These are phyloP conservation scores for Aspergillus costaricaensis DNA, from an alignment of 2,329 filamentous ascomycete species.

Conservation along the genomic window DNA sequence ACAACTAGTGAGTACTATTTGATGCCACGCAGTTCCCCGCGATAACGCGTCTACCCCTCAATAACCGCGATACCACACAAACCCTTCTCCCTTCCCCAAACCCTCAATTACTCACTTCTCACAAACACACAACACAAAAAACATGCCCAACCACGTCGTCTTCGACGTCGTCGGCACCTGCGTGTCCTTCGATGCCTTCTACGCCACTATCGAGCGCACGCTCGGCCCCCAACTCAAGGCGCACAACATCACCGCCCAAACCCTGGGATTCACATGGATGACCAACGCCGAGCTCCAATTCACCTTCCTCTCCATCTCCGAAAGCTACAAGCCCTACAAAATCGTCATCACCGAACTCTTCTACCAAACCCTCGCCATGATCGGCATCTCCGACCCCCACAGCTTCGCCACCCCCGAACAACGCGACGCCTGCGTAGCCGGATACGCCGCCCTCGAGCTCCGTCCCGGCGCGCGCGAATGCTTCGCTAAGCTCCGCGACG, in stretches of 20 bases:
- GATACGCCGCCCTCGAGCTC: constrained; percentile 38
- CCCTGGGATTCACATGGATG: constrained; percentile 50
- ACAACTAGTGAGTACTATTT: neutral
- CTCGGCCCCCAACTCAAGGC: constrained; percentile 40
- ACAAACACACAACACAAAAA: constrained; percentile 2
- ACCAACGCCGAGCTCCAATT: constrained; percentile 49
- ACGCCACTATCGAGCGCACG: constrained; percentile 36
- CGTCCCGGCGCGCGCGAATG: constrained; percentile 40
- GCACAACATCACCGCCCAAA: constrained; percentile 37
- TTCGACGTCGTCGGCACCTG: constrained; percentile 56
- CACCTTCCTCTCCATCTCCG: constrained; percentile 48
- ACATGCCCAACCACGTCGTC: constrained; percentile 46
- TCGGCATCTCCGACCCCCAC: constrained; percentile 44
- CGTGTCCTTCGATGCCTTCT: constrained; percentile 49
- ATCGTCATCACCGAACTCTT: constrained; percentile 45
- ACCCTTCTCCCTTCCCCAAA: too few species aligned
- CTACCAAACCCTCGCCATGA: constrained; percentile 46
- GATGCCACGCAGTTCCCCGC: neutral
- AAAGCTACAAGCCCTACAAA: constrained; percentile 44
- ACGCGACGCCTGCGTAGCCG: constrained; percentile 38
- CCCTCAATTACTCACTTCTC: neutral
- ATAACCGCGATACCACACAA: neutral
- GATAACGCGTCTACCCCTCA: neutral
- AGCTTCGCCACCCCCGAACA: constrained; percentile 43
- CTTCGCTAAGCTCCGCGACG: constrained; percentile 45